Evolutionary conservation across 2,329 filamentous ascomycete species (phyloP).

Genomic region (Anthostomella pinea): DNA sequence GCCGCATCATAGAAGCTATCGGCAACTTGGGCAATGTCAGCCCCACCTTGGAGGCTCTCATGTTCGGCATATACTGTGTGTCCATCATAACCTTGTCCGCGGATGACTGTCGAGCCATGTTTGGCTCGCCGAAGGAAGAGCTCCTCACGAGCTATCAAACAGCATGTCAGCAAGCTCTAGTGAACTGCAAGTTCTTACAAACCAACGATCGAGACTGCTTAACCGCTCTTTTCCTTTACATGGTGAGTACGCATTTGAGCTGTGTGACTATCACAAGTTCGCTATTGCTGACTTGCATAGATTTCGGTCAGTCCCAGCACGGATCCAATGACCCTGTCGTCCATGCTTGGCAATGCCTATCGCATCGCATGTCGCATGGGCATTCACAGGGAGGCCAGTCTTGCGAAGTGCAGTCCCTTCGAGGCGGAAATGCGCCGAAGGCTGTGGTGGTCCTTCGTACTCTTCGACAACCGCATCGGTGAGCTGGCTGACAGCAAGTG

Average conservation of each 20-base stretch:
- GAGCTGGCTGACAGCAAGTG: conserved; percentile 44
- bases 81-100: conserved; percentile 41
- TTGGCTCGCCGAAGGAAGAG: conserved; percentile 39
- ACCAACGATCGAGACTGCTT: conserved; percentile 50
- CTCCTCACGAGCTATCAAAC: conserved; percentile 44
- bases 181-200: conserved; percentile 48
- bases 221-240: conserved; percentile 54
- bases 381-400: conserved; percentile 46
- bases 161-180: conserved; percentile 52
- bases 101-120: conserved; percentile 40
- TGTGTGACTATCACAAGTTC: too few relatives aligned
- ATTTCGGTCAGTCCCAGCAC: conserved; percentile 42
- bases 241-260: conserved; percentile 39
- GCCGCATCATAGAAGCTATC: conserved; percentile 48
- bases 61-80: conserved; percentile 52
- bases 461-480: conserved; percentile 55
- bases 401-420: conserved; percentile 30
- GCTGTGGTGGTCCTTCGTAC: conserved; percentile 59
- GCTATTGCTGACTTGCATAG: conserved; percentile 31
- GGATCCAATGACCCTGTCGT: conserved; percentile 50
- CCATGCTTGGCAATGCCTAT: conserved; percentile 51
- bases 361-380: conserved; percentile 58
- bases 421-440: conserved; percentile 60
- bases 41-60: conserved; percentile 48
- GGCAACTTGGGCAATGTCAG: conserved; percentile 39